A percentile compares a stretch with the other conserved stretches of the same genome.
Evolutionary conservation across 2,329 filamentous ascomycete genomes (phyloP).

Genomic region (Cordyceps cicadae): DNA sequence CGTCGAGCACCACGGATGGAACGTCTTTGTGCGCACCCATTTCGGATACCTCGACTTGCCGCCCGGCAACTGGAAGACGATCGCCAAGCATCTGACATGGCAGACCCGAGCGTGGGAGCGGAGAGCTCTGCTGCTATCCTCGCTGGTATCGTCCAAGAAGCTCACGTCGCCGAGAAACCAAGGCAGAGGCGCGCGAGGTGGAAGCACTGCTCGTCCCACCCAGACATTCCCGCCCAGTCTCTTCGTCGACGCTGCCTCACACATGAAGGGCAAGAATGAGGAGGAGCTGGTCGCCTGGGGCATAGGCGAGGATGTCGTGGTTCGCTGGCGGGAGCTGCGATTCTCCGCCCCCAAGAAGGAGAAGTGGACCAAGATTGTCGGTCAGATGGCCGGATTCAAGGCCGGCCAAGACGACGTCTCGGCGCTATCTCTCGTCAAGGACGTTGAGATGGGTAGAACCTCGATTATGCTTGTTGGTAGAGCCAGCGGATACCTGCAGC

Average conservation of each 20-base stretch:
- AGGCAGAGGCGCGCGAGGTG: neutral
- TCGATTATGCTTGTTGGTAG: slow-evolving; percentile 31
- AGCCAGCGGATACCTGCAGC: slow-evolving; percentile 33
- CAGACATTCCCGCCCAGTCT: slow-evolving; percentile 11
- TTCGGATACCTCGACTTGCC: slow-evolving; percentile 30
- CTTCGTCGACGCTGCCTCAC: slow-evolving; percentile 1
- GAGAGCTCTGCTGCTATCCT: slow-evolving; percentile 23
- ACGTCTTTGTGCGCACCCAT: slow-evolving; percentile 30
- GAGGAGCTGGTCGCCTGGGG: slow-evolving; percentile 37
- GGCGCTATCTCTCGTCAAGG: slow-evolving; percentile 29
- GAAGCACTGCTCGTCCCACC: slow-evolving; percentile 10
- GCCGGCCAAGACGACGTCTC: slow-evolving; percentile 35
- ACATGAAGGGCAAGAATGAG: neutral
- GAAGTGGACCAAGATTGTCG: slow-evolving; percentile 18
- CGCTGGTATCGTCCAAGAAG: slow-evolving; percentile 4
- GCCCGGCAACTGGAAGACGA: slow-evolving; percentile 22
- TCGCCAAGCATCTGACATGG: slow-evolving; percentile 33
- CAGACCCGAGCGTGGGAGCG: slow-evolving; percentile 38
- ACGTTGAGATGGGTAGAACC: slow-evolving; percentile 11
- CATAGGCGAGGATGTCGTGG: slow-evolving; percentile 36
- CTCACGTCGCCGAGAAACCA: neutral
- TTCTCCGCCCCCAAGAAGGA: slow-evolving; percentile 9
- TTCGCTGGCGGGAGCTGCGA: slow-evolving; percentile 26
- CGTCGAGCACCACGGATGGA: slow-evolving; percentile 33
- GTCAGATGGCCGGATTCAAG: slow-evolving; percentile 24